These are phyloP conservation scores for Paramarasmius palmivorus DNA, from an alignment of 1,284 basidiomycete genomes.

Conservation along the genomic window DNA sequence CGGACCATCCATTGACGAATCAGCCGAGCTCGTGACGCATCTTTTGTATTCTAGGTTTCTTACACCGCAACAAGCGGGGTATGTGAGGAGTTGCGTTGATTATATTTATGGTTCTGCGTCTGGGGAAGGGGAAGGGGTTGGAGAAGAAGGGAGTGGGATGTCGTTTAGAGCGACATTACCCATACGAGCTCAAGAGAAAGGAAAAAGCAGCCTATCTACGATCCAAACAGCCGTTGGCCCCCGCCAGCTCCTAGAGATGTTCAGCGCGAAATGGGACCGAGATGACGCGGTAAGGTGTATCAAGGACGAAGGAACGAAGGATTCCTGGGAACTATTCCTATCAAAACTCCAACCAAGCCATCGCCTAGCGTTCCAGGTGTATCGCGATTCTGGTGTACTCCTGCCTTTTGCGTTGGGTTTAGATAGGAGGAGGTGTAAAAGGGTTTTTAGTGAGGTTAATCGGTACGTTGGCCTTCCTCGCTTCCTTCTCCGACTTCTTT, in stretches of 20 bases:
- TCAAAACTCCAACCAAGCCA: constrained; percentile 34
- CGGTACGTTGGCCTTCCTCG: constrained; percentile 25
- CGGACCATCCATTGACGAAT: constrained; percentile 21
- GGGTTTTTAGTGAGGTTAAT: constrained; percentile 43
- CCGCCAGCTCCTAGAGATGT: constrained; percentile 39
- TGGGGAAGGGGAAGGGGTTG: no score
- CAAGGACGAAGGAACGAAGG: constrained; percentile 29
- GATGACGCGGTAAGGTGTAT: constrained; percentile 31
- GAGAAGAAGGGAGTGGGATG: constrained; percentile 30
- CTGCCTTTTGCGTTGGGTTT: constrained; percentile 37
- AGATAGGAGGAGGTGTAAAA: no score
- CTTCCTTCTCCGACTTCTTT: not conserved
- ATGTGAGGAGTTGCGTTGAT: constrained; percentile 20
- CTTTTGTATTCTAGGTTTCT: constrained; percentile 26
- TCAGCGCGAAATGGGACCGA: constrained; percentile 27
- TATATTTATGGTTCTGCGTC: constrained; percentile 31
- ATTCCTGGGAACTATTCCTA: constrained; percentile 35
- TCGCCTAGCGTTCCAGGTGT: constrained; percentile 34
- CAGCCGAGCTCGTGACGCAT: constrained; percentile 25
- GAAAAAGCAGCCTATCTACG: constrained; percentile 31
- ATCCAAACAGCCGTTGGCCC: constrained; percentile 35
- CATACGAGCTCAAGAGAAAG: constrained; percentile 36
- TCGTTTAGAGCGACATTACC: constrained; percentile 34
- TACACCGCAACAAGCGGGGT: constrained; percentile 16
- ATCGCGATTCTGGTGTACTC: constrained; percentile 39